These are phyloP conservation scores for Fraxinus excelsior DNA, from an alignment of 257 asterid species.

Conservation along the genomic window DNA sequence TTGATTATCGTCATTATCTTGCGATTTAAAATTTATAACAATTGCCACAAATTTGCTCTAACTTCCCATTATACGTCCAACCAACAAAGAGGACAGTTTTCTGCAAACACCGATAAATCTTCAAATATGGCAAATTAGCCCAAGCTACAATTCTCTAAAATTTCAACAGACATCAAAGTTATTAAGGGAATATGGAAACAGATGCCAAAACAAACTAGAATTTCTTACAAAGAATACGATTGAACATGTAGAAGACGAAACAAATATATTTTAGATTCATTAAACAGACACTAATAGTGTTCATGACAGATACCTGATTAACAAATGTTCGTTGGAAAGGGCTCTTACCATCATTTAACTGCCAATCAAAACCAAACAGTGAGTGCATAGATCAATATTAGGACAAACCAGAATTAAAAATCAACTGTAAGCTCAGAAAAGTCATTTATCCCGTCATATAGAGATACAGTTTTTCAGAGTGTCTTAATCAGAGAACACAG, in stretches of 20 bases:
- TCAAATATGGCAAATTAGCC: background rate
- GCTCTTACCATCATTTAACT: constrained; percentile 87
- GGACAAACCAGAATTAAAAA: constrained; percentile 9
- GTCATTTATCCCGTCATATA: constrained; percentile 17
- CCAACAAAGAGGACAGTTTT: background rate
- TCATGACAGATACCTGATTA: constrained; percentile 64
- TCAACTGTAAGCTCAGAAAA: constrained; percentile 4
- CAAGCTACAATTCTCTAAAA: constrained; percentile 9
- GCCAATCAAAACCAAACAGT: constrained; percentile 38
- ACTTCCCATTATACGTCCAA: background rate
- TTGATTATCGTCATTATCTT: too few species aligned
- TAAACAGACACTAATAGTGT: constrained; percentile 12
- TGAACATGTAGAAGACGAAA: constrained; percentile 14
- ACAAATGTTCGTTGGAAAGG: constrained; percentile 94
- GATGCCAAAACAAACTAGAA: constrained; percentile 4
- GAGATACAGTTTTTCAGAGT: constrained; percentile 13
- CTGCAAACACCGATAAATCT: background rate
- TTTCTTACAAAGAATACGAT: constrained; percentile 3
- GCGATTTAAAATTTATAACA: too few species aligned
- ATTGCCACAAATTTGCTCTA: background rate
- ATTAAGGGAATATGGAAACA: constrained; percentile 6
- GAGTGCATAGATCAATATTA: constrained; percentile 27
- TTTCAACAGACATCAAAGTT: background rate
- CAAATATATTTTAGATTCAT: background rate
- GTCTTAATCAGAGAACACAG: background rate